Evolutionary conservation across 2,329 filamentous ascomycete genomes (phyloP).

Genomic region (Colletotrichum liriopes): DNA sequence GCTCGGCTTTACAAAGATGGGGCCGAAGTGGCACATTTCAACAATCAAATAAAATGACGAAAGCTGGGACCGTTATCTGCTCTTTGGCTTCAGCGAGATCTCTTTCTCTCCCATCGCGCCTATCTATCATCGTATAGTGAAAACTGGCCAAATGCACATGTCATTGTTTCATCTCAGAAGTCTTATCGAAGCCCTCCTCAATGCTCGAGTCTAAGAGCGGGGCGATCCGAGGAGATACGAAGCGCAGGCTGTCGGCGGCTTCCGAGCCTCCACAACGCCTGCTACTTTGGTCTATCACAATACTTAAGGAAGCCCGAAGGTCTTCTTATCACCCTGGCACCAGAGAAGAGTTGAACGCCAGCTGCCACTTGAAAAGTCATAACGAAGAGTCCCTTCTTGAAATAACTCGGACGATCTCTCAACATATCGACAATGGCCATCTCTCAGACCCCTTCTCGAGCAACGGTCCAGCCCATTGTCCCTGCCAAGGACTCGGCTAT

Average conservation of each 20-base stretch:
- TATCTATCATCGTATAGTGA: not conserved
- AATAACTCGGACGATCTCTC: not conserved
- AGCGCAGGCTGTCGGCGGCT: constrained; percentile 33
- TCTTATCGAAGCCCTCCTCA: constrained; percentile 17
- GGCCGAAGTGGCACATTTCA: not conserved
- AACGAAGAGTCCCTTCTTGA: not conserved
- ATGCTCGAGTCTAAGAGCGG: constrained; percentile 16
- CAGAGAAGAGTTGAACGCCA: not conserved
- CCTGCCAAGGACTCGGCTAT: constrained; percentile 57
- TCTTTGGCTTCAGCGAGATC: not conserved
- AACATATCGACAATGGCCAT: not conserved
- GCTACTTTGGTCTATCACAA: not conserved
- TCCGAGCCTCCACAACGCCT: constrained; percentile 29
- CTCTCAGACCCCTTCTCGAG: constrained; percentile 24
- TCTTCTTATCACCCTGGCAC: not conserved
- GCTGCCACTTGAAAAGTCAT: not conserved
- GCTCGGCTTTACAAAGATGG: constrained; percentile 16
- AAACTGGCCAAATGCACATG: constrained; percentile 2
- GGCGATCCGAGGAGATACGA: constrained; percentile 28
- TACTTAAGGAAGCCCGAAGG: not conserved
- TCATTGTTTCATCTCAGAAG: constrained; percentile 10
- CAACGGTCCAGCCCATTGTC: constrained; percentile 56
- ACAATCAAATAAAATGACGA: not conserved
- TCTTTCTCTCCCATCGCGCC: not conserved
- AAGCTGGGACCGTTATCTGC: not conserved